These are phyloP conservation scores for Amanita fuliginea DNA, from an alignment of 768 basidiomycete genomes.

Conservation along the genomic window DNA sequence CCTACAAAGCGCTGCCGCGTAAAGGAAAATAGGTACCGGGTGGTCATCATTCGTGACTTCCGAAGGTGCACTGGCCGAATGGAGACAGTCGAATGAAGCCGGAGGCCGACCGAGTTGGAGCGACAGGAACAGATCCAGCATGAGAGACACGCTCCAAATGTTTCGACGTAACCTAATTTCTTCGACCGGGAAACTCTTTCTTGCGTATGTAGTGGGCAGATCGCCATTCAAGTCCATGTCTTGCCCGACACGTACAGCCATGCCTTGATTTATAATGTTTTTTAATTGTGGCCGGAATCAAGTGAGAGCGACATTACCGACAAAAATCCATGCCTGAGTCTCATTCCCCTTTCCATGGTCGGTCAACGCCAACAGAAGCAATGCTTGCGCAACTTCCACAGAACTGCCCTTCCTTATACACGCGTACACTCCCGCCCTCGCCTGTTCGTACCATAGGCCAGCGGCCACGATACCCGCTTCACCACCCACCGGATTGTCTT, in stretches of 20 bases:
- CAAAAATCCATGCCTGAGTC: slow-evolving; percentile 16
- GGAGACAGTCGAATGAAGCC: slow-evolving; percentile 13
- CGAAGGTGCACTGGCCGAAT: background rate
- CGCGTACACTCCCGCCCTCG: slow-evolving; percentile 8
- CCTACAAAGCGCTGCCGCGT: slow-evolving; percentile 12
- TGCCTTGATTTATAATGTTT: slow-evolving; percentile 1
- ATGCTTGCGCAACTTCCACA: slow-evolving; percentile 16
- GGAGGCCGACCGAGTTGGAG: slow-evolving; percentile 18
- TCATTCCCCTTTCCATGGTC: slow-evolving; percentile 19
- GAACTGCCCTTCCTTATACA: slow-evolving; percentile 9
- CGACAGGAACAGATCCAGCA: slow-evolving; percentile 17
- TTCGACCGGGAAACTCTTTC: slow-evolving; percentile 2
- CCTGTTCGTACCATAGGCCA: slow-evolving; percentile 18
- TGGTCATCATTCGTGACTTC: slow-evolving; percentile 4
- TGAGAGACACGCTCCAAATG: slow-evolving; percentile 16
- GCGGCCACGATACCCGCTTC: slow-evolving; percentile 15
- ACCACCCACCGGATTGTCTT: slow-evolving; percentile 5
- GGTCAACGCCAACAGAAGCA: slow-evolving; percentile 15
- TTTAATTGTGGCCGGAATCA: background rate
- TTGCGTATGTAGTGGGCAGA: background rate
- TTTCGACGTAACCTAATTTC: slow-evolving; percentile 11
- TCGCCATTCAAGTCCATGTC: slow-evolving; percentile 12
- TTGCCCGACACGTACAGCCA: slow-evolving; percentile 14
- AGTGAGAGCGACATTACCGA: slow-evolving; percentile 9
- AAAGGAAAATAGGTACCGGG: slow-evolving; percentile 12